A percentile compares a stretch with the other conserved stretches of the same genome.
Conservation (phyloP, 192 early-diverging fungal species). For the Lunasporangiospora selenospora region DNA sequence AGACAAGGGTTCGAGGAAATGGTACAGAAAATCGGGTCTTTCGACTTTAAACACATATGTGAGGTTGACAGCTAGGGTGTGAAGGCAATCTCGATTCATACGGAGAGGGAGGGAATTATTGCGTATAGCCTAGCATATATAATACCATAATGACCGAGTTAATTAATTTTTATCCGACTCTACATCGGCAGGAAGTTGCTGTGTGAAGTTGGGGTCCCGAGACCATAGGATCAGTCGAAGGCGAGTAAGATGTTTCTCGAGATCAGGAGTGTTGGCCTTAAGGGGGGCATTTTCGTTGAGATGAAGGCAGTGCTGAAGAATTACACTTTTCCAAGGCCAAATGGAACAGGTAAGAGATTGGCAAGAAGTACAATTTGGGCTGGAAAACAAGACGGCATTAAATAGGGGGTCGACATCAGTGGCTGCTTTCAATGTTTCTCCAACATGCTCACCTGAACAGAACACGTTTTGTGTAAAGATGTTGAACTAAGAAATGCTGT, state of each 20-base stretch:
- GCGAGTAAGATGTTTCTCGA: background rate
- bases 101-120: background rate
- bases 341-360: no score
- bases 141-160: background rate
- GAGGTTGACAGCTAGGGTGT: slow-evolving; percentile 7
- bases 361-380: no score
- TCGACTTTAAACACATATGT: slow-evolving; percentile 15
- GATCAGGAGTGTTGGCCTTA: background rate
- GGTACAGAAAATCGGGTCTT: slow-evolving; percentile 9
- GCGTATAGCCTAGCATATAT: no score
- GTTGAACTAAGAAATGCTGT: no score
- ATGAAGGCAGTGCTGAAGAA: no score
- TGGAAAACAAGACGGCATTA: no score
- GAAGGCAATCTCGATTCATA: background rate
- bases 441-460: no score
- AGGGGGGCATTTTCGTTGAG: background rate
- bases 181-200: slow-evolving; percentile 13
- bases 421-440: no score
- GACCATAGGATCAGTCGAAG: background rate
- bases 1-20: background rate
- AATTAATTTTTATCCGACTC: background rate
- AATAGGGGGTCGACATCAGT: no score
- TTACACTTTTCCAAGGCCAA: no score
- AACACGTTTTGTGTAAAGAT: no score
- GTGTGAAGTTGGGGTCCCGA: background rate